Base-by-base conservation (phyloP, 169 alveolate species). In the Blepharisma undulans region DNA sequence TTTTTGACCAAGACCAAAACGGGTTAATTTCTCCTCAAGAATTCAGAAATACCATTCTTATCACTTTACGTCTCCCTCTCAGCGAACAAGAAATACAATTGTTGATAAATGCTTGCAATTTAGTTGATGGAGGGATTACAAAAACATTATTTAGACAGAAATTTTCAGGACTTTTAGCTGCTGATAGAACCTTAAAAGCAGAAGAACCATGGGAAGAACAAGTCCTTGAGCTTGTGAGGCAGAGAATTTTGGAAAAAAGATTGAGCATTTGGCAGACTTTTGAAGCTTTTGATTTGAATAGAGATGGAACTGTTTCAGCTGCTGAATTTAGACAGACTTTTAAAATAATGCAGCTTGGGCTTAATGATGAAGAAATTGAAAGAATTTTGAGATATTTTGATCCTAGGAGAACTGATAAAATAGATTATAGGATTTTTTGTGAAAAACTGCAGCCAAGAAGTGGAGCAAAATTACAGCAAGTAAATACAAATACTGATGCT, bases 1-100 rank as follows among this genome's bases (percentile, higher is more conserved):
- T 93, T 25, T 93, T 93, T 77, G 96, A 93, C 91, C 89, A 82
- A 72, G 94, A 93, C 84, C 85, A 92, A 78, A 92, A 93, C 82
- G 93, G 90, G 19, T 79, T 77, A 29, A 79, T 93, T 66, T 66
- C 80, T 86, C 84, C 90, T 3, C 90, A 86, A 27, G 90, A 86
- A 34, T 86, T 86, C 61, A 2, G 90, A 29, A 86, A 86, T 33
- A 66, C 90, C 22, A 19, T 86, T 16, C 34, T 86, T 16, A 86
- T 86, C 61, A 86, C 90, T 2, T 34, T 86, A 14, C 32, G 90
- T 16, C 29, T 86, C 18, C 80, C 80, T 86, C 48, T 86, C 10
- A 16, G 60, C 16, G 90, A 86, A 10, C 82, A 86, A 86, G 90
- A 86, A 66, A 72, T 86, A n/a, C 90, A 86, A 25, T 66, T 86